A percentile compares a stretch with the other conserved stretches of the same genome.
Conservation (phyloP, 768 basidiomycete species). For the Chiua virens region DNA sequence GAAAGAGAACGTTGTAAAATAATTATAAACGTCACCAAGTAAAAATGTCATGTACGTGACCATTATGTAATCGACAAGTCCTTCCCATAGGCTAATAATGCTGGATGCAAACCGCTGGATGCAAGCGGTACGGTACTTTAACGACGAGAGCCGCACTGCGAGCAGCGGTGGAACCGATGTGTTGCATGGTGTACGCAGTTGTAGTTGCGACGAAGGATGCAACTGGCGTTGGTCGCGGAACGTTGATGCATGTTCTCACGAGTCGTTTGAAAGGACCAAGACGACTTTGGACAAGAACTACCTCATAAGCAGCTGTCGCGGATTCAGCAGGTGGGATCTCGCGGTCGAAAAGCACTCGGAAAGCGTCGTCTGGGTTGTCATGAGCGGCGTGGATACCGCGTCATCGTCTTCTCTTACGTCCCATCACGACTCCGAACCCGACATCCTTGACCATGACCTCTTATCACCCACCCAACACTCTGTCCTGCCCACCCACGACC, state of each 20-base stretch:
- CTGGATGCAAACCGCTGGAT: too few relatives aligned
- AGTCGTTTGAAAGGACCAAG: constrained; percentile 21
- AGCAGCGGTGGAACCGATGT: too few relatives aligned
- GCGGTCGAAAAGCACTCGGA: constrained; percentile 19
- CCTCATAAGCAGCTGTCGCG: constrained; percentile 20
- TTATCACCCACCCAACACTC: constrained; percentile 33
- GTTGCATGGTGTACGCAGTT: neutral
- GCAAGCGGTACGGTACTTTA: too few relatives aligned
- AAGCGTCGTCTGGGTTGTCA: constrained; percentile 31
- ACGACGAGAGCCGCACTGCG: too few relatives aligned
- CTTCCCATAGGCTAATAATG: neutral
- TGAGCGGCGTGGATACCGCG: constrained; percentile 45
- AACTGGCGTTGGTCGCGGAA: constrained; percentile 6
- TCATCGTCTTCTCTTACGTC: constrained; percentile 30
- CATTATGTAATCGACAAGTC: constrained; percentile 27
- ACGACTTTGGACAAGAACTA: constrained; percentile 16
- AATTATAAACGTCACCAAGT: neutral
- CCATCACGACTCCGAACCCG: constrained; percentile 27
- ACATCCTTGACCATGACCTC: constrained; percentile 35
- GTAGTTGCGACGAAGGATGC: constrained; percentile 7
- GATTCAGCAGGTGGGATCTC: constrained; percentile 19
- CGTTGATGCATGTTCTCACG: constrained; percentile 18
- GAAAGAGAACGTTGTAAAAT: neutral
- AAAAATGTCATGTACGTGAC: constrained; percentile 2
- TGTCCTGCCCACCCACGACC: constrained; percentile 29